Base-by-base conservation (phyloP, 176 grass and related monocot genomes). In the Oryza glaberrima region DNA sequence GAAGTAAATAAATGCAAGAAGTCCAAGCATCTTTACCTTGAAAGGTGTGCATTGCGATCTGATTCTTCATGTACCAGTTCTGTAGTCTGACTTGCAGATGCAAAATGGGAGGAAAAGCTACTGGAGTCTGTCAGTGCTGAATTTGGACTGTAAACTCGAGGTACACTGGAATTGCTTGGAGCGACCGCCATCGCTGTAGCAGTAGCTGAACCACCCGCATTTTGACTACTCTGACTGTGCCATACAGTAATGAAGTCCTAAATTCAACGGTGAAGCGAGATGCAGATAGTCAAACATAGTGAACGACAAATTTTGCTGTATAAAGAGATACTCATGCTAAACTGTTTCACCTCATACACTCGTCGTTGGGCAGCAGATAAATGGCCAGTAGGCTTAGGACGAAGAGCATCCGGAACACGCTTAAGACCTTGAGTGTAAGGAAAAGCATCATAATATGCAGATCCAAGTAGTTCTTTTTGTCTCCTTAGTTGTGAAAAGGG, bases 171-270 rank as follows among this genome's bases (percentile, higher is more conserved):
- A 86, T 92, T 81, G 52, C 64, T 72, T 66, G 85, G 54, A 67
- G 76, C 77, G 81, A 72, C 22, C 10, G 81, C 65, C 48, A 69
- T 47, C 5, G 89, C 65, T 43, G 86, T 84, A 69, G 77, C 72
- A 90, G 90, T 9, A 80, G 89, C 47, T 10, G 69, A 82, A 85
- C 87, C 77, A 68, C 76, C 87, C 83, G 89, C 82, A 92, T 90
- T 98, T 82, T 95, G 90, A 84, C 80, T 85, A 81, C 82, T 85
- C 71, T 98, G 92, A 64, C 90, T 87, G 60, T 98, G 93, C 96
- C 96, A 98, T 52, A 95, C 83, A 88, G 89, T 89, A 20, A 93
- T 88, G 77, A 98, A 98, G 81, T 98, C 96, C 96, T 98, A 83
- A 67, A 87, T 77, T 78, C 10, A 67, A 90, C 60, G 67, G 43